Evolutionary conservation across 176 grass and related monocot species (phyloP), one percentile per base, ranked within the genome.

Genomic region (Pharus latifolius): DNA sequence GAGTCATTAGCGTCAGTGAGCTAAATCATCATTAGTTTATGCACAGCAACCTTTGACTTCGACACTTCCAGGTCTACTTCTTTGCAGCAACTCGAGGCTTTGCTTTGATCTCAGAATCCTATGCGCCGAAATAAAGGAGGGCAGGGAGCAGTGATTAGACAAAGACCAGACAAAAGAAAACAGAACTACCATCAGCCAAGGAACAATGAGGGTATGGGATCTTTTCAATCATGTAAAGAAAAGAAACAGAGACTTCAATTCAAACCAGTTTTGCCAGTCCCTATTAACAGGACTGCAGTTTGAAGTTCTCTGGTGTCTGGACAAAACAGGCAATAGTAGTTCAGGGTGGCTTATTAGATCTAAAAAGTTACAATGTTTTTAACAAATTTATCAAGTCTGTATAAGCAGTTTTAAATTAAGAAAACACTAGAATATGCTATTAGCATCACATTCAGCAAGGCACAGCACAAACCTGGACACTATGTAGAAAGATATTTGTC

Each of bases 41-140:
- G 49, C 59, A 11, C 20, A 67, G 34, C 45, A 44, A 17, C 53
- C 53, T 52, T 56, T 29, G 38, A 33, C 45, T 30, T 74, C n/a
- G 23, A 23, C 46, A 28, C 69, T 68, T 8, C 4, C 20, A 25
- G 3, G 17, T 27, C 75, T 85, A 79, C 49, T 84, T 79, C 78
- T 74, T 98, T 83, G 56, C 87, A 56, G 81, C 32, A 37, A 58
- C 42, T 23, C 94, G 89, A 18, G 89, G 89, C 72, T 92, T 97
- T 71, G 77, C 89, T 92, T 97, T 97, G 17, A 97, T 83, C 53
- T 97, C 94, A 64, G 89, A 77, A 74, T 97, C 86, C 89, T 97
- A 80, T 30, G 55, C 19, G 41, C 41, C 26, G 65, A 73, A 73
- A 65, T 41, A 51, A 57, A 19, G 23, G 49, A 22, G 24, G 25